These are phyloP conservation scores for Hypoxylon sp. DNA, from an alignment of 2,329 filamentous ascomycete genomes.

Conservation along the genomic window DNA sequence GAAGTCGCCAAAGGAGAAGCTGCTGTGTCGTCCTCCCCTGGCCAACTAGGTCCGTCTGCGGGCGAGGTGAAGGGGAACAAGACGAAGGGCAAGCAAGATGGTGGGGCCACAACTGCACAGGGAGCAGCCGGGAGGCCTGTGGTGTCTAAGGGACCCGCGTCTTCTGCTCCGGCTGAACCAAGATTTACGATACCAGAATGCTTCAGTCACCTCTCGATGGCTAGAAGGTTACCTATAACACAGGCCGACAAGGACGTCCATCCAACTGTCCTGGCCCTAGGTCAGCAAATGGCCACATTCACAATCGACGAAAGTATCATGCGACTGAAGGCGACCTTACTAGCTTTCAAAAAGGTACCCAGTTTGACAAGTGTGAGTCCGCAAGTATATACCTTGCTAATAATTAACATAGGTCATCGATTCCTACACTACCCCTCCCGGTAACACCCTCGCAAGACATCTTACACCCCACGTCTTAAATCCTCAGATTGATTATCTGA, in stretches of 20 bases:
- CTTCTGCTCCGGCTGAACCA: conserved; percentile 63
- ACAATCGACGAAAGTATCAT: conserved; percentile 90
- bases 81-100: conserved; percentile 64
- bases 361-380: neutral
- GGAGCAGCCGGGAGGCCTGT: conserved; percentile 51
- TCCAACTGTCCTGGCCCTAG: conserved; percentile 85
- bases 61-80: conserved; percentile 64
- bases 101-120: conserved; percentile 51
- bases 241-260: conserved; percentile 84
- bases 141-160: conserved; percentile 55
- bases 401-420: conserved; percentile 78
- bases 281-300: conserved; percentile 92
- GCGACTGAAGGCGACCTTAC: conserved; percentile 86
- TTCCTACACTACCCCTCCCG: conserved; percentile 89
- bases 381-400: conserved; percentile 32
- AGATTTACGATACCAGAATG: conserved; percentile 78
- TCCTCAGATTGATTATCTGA: conserved; percentile 94
- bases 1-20: conserved; percentile 59
- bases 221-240: conserved; percentile 67
- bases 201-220: conserved; percentile 87
- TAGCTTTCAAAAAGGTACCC: conserved; percentile 87
- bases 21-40: conserved; percentile 52
- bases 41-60: conserved; percentile 57
- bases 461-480: conserved; percentile 92
- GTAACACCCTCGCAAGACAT: conserved; percentile 88